These are phyloP conservation scores for Hypericum perforatum DNA, from an alignment of 345 rosid genomes.

Conservation along the genomic window DNA sequence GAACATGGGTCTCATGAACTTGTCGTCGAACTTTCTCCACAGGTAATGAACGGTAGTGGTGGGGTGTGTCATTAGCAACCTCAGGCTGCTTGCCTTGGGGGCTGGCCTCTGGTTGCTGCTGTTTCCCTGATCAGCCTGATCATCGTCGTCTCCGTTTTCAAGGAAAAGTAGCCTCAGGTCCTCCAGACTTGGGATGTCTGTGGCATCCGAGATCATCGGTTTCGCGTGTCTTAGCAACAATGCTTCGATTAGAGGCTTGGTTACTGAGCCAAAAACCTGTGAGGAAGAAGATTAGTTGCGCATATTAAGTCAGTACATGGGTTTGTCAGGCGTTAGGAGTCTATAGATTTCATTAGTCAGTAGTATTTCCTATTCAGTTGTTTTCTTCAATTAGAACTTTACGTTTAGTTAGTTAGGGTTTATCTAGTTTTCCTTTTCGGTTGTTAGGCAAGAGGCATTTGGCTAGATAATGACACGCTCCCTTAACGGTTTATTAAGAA, in stretches of 20 bases:
- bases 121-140: too few species aligned
- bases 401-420: too few species aligned
- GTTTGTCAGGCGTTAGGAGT: too few species aligned
- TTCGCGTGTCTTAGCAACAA: slow-evolving; percentile 30
- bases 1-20: slow-evolving; percentile 60
- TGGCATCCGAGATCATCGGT: slow-evolving; percentile 30
- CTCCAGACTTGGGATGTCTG: slow-evolving; percentile 39
- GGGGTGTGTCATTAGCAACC: slow-evolving; percentile 43
- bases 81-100: slow-evolving; percentile 26
- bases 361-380: too few species aligned
- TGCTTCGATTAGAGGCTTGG: slow-evolving; percentile 49
- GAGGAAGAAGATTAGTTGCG: not conserved
- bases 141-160: slow-evolving; percentile 27
- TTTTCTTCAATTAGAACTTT: too few species aligned
- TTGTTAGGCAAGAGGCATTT: too few species aligned
- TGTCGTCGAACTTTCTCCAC: slow-evolving; percentile 65
- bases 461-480: too few species aligned
- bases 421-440: too few species aligned
- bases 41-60: slow-evolving; percentile 42
- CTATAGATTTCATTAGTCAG: too few species aligned
- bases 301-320: not conserved
- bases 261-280: slow-evolving; percentile 58
- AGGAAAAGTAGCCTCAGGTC: slow-evolving; percentile 39
- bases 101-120: slow-evolving; percentile 5
- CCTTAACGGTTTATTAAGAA: too few species aligned